Base-by-base conservation (phyloP, 2,329 filamentous ascomycete genomes). In the Aspergillus oerlinghausenensis region DNA sequence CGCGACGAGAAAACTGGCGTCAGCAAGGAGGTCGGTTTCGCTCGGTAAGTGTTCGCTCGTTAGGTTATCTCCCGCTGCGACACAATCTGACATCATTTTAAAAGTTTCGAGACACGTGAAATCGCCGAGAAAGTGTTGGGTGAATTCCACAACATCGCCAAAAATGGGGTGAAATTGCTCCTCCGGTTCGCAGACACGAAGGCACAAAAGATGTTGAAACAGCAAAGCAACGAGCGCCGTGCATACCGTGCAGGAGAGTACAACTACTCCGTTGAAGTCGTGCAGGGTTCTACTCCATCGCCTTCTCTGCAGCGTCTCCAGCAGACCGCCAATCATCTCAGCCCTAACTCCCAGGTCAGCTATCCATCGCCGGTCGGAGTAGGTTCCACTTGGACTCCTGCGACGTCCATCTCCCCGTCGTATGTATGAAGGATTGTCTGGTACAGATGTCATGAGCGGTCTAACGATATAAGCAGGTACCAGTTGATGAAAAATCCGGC, bases 221-320 rank as follows among this genome's bases (percentile, higher is more conserved):
- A 94, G 62, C 89, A 97, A 71, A 97, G 93, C 45, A 92, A 94
- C 32, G 92, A 96, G 72, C 90, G 92, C 56, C 92, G 94, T 59
- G 91, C 96, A 70, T 97, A 96, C 78, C 90, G 94, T 58, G 94
- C 93, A 57, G 94, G 94, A 56, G 94, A 97, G 79, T 97, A 97
- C 77, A 92, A 92, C 67, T 79, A 75, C 56, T 78, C 77, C 1
- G 77, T 79, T 49, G 77, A 78, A 57, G 72, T 79, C 38, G 76
- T 78, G 14, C 73, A 76, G 52, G 73, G 73, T 19, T 71, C 70
- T 17, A 76, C 75, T 57, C 77, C 77, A 4, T 79, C 77, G 28
- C 75, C 77, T 32, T 72, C 70, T 6, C 55, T 77, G 56, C 70
- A 72, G 47, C 76, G 75, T 58, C 64, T 76, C 49, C 73, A 73